Evolutionary conservation across 2,329 filamentous ascomycete genomes (phyloP).

Genomic region (Phyllosticta citribraziliensis): DNA sequence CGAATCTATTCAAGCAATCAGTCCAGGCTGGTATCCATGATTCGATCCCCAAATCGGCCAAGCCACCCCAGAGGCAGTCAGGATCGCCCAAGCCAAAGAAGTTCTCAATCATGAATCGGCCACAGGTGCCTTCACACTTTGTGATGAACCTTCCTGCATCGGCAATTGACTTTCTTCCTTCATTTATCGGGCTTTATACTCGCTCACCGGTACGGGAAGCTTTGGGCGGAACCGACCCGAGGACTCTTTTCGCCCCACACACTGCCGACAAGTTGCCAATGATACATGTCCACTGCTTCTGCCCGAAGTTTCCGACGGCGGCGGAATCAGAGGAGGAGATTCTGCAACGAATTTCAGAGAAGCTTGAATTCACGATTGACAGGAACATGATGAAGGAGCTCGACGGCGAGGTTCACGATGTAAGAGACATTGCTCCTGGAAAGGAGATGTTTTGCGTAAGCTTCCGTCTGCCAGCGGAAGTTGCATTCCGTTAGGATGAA

Average conservation of each 20-base stretch:
- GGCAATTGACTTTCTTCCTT: slow-evolving; percentile 71
- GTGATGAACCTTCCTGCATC: slow-evolving; percentile 96
- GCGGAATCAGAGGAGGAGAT: slow-evolving; percentile 48
- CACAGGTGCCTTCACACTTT: slow-evolving; percentile 77
- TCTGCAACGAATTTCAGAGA: slow-evolving; percentile 54
- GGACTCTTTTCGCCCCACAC: slow-evolving; percentile 22
- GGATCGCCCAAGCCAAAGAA: neutral
- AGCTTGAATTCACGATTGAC: slow-evolving; percentile 50
- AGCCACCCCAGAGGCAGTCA: slow-evolving; percentile 9
- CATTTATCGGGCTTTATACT: slow-evolving; percentile 72
- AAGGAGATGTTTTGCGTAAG: slow-evolving; percentile 97
- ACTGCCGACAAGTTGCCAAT: slow-evolving; percentile 59
- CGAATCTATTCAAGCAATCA: slow-evolving; percentile 32
- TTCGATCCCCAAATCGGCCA: neutral
- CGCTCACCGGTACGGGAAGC: slow-evolving; percentile 25
- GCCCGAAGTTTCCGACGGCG: slow-evolving; percentile 68
- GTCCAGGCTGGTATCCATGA: slow-evolving; percentile 2
- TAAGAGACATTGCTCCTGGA: slow-evolving; percentile 81
- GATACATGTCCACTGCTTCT: slow-evolving; percentile 93
- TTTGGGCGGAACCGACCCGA: slow-evolving; percentile 1
- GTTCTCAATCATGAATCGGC: slow-evolving; percentile 38
- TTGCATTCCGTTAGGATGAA: slow-evolving; percentile 55
- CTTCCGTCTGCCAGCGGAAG: slow-evolving; percentile 72
- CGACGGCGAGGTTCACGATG: slow-evolving; percentile 49
- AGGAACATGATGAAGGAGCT: slow-evolving; percentile 39